Evolutionary conservation across 129 eudicot genomes (phyloP).

Genomic region (Chrysanthemum lavandulifolium): DNA sequence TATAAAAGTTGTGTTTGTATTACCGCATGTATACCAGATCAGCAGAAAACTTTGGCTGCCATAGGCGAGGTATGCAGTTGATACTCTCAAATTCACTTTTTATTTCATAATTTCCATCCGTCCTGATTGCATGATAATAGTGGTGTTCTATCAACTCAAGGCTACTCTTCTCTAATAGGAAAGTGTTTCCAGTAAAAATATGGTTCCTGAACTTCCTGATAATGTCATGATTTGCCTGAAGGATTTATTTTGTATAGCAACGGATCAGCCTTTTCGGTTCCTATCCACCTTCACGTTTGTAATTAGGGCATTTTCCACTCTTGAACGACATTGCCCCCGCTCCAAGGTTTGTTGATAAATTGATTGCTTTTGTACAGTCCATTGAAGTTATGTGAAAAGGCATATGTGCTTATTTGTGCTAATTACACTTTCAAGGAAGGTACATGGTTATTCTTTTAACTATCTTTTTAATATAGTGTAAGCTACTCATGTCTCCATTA

Average conservation of each 20-base stretch:
- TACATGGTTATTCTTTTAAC: no score
- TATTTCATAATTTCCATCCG: neutral
- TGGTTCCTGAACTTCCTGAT: neutral
- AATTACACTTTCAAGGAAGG: slow-evolving; percentile 71
- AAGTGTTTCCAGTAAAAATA: neutral
- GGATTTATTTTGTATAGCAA: slow-evolving; percentile 96
- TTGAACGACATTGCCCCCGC: slow-evolving; percentile 67
- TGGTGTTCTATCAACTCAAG: neutral
- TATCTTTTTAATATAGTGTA: no score
- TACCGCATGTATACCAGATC: slow-evolving; percentile 36
- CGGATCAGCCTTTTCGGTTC: slow-evolving; percentile 94
- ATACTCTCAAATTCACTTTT: neutral
- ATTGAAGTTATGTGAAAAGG: no score
- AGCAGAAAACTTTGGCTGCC: slow-evolving; percentile 80
- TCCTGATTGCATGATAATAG: neutral
- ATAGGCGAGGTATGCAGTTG: slow-evolving; percentile 76
- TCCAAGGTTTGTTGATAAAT: slow-evolving; percentile 36
- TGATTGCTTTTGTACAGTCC: no score
- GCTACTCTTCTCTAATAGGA: no score
- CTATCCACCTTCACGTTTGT: slow-evolving; percentile 94
- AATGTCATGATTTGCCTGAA: slow-evolving; percentile 32
- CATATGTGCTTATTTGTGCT: neutral
- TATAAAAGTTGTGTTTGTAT: no score
- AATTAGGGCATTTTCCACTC: slow-evolving; percentile 90
- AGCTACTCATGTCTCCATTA: no score